phyloP scores from a whole-genome alignment of 768 basidiomycete species.

The Fomitopsis serialis region DNA sequence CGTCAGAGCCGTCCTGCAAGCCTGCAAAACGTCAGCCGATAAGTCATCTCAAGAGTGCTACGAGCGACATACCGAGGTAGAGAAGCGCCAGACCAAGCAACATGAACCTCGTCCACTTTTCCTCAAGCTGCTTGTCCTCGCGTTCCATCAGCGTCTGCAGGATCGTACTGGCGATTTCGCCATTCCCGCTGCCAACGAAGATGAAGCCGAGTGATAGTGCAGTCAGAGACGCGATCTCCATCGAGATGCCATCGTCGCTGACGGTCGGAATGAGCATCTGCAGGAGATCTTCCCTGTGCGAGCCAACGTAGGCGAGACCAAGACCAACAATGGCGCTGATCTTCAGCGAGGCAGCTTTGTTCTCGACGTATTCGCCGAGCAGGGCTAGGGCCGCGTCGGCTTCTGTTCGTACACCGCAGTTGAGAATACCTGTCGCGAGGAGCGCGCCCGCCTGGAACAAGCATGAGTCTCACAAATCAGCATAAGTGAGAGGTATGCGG shows the following conservation, averaged over 20 bases:
- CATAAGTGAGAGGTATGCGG: background rate
- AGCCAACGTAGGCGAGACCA: slow-evolving; percentile 92
- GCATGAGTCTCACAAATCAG: background rate
- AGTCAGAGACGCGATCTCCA: slow-evolving; percentile 85
- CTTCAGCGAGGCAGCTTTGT: slow-evolving; percentile 78
- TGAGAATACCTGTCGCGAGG: slow-evolving; percentile 90
- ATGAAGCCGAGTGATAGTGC: slow-evolving; percentile 91
- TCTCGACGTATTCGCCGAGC: slow-evolving; percentile 84
- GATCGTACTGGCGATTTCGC: slow-evolving; percentile 85
- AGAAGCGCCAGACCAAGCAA: slow-evolving; percentile 84
- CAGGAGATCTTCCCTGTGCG: slow-evolving; percentile 82
- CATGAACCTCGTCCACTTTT: slow-evolving; percentile 95
- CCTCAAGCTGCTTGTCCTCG: slow-evolving; percentile 68
- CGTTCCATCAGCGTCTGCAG: slow-evolving; percentile 89
- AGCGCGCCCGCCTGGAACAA: slow-evolving; percentile 75
- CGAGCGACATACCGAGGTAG: slow-evolving; percentile 66
- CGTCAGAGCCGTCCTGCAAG: slow-evolving; percentile 88
- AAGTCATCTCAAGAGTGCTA: too few species aligned
- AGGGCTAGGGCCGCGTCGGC: slow-evolving; percentile 90
- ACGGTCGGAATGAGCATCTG: slow-evolving; percentile 74
- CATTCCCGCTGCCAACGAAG: slow-evolving; percentile 92
- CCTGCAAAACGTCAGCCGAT: slow-evolving; percentile 38
- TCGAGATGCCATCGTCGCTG: slow-evolving; percentile 74
- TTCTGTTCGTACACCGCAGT: slow-evolving; percentile 85
- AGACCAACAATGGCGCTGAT: slow-evolving; percentile 89